A percentile compares a stretch with the other conserved stretches of the same genome.
These are phyloP conservation scores for Petunia hybrid DNA, from an alignment of 305 asterid genomes.

Conservation along the genomic window DNA sequence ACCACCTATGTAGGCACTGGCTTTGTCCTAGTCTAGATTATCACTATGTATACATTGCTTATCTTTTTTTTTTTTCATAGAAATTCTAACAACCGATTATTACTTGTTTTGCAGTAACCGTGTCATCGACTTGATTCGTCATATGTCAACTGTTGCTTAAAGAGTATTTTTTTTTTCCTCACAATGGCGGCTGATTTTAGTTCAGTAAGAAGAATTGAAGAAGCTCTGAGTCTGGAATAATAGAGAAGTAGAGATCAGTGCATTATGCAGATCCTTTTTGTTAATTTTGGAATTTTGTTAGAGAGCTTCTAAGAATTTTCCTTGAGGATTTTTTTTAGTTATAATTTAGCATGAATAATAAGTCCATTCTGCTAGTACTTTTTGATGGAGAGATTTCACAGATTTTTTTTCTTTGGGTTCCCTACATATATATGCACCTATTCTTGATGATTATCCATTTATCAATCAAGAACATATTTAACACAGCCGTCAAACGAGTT, in stretches of 20 bases:
- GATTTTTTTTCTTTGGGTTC: not conserved
- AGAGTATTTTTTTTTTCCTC: not conserved
- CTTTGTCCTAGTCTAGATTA: not conserved
- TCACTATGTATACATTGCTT: not conserved
- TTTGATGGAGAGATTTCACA: not conserved
- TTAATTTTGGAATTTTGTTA: not conserved
- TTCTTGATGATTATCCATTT: not conserved
- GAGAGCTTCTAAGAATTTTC: not conserved
- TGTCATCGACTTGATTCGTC: slow-evolving; percentile 74
- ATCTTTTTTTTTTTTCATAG: not conserved
- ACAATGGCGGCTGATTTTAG: not conserved
- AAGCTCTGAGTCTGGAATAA: slow-evolving; percentile 15
- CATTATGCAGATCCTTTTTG: slow-evolving; percentile 10
- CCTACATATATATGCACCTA: not conserved
- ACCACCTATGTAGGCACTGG: not conserved
- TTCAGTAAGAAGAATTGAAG: not conserved
- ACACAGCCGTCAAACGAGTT: not conserved
- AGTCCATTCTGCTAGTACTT: not conserved
- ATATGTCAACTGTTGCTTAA: slow-evolving; percentile 59
- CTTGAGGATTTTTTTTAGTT: not conserved
- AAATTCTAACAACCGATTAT: not conserved
- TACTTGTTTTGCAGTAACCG: slow-evolving; percentile 61
- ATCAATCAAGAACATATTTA: not conserved
- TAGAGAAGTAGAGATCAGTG: not conserved
- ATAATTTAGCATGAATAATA: slow-evolving; percentile 9